A percentile compares a stretch with the other conserved stretches of the same genome.
Conservation (phyloP, 2,329 filamentous ascomycete genomes). For the Cladosporium sp. region DNA sequence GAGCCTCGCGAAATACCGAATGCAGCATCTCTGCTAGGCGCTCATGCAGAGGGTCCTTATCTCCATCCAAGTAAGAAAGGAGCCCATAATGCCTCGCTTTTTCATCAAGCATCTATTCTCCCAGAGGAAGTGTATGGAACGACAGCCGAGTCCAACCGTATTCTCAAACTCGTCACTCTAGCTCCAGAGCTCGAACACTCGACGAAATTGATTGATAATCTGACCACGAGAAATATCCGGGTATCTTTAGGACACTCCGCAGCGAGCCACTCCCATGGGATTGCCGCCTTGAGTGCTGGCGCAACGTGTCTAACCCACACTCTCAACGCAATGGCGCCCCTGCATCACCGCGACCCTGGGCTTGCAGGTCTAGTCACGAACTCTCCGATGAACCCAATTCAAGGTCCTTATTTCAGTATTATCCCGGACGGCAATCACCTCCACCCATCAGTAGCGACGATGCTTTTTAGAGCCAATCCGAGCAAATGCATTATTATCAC, state of each 20-base stretch:
- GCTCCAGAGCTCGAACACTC: constrained; percentile 47
- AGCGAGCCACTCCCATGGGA: constrained; percentile 43
- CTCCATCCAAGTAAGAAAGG: constrained; percentile 48
- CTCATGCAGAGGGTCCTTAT: constrained; percentile 50
- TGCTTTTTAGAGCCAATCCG: constrained; percentile 44
- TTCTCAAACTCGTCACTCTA: constrained; percentile 47
- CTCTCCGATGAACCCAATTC: constrained; percentile 15
- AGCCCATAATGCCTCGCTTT: constrained; percentile 36
- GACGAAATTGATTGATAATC: constrained; percentile 35
- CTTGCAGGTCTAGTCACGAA: constrained; percentile 40
- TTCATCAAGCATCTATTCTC: constrained; percentile 33
- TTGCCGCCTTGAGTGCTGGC: constrained; percentile 41
- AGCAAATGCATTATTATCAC: constrained; percentile 47
- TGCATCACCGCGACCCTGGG: constrained; percentile 47
- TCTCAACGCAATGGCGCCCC: constrained; percentile 49
- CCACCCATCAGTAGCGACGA: constrained; percentile 43
- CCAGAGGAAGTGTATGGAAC: constrained; percentile 41
- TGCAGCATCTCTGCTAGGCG: constrained; percentile 48
- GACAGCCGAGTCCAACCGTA: constrained; percentile 24
- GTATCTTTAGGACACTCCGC: constrained; percentile 48
- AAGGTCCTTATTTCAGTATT: constrained; percentile 45
- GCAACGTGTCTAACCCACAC: constrained; percentile 49
- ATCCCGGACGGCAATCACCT: constrained; percentile 51
- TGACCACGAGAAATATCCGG: constrained; percentile 37
- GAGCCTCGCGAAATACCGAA: constrained; percentile 36